Base-by-base conservation (phyloP, 352 stramenopile species). In the Phytophthora colocasiae region DNA sequence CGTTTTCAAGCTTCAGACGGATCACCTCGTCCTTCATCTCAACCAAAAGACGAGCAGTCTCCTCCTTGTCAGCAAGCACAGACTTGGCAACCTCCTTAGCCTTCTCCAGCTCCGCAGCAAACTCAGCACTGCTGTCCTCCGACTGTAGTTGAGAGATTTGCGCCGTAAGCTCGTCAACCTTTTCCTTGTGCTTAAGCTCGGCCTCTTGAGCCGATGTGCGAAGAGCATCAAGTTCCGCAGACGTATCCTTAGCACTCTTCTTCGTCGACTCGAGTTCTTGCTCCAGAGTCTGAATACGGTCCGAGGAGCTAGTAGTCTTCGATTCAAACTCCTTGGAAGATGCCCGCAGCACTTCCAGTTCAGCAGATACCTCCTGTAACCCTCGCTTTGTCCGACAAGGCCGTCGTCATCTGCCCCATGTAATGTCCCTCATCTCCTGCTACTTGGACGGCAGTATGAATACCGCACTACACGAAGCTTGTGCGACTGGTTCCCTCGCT, bases 11-110 rank as follows among this genome's bases (percentile, higher is more conserved):
- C 56, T 84, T 80, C 7, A 84, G 51, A 0, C 69, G 43, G 6
- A 83, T 45, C n/a, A 90, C 59, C 36, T 89, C 67, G 27, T 88
- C 78, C 72, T 91, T 85, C 29, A 91, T 73, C 19, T 66, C 55
- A 4, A 55, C 66, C 24, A 91, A 34, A 24, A 80, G 63, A 29
- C 63, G 59, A 2, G 36, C 41, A 7, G 67, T n/a, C 11, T 80
- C 69, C 11, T 84, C 65, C 58, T 86, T 90, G 12, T 89, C 84
- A 0, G 47, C 55, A 24, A 67, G 27, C 34, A 62, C 61, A 53
- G 49, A 45, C 62, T 70, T 67, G 12, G 47, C 57, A 38, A 48
- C 41, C 6, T 58, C 19, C 39, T 81, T 71, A 1, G 75, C 77
- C 26, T 81, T 66, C 36, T 73, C 56, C 4, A 87, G 32, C 47